Conservation (phyloP, 1,139 yeast species). For the Kluyveromyces sp. region DNA sequence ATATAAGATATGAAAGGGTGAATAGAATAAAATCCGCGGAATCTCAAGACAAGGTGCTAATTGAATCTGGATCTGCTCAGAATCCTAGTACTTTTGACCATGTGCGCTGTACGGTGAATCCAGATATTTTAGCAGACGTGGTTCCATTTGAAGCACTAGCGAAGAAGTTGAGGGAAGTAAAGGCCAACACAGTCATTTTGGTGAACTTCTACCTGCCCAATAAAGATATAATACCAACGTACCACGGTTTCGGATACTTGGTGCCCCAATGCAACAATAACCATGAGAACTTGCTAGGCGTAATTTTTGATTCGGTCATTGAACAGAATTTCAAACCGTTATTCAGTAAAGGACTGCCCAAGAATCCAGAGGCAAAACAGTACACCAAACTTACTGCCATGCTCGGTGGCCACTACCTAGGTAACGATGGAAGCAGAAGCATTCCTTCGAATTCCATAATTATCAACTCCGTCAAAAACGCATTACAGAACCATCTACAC, state of each 20-base stretch:
- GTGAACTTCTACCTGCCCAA: conserved; percentile 53
- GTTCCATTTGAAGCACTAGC: conserved; percentile 18
- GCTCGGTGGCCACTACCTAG: conserved; percentile 77
- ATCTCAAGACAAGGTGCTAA: conserved; percentile 10
- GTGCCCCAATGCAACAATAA: conserved; percentile 56
- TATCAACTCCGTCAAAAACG: conserved; percentile 38
- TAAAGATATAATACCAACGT: conserved; percentile 29
- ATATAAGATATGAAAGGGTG: conserved; percentile 29
- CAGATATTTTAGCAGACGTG: conserved; percentile 30
- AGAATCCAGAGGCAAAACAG: conserved; percentile 9
- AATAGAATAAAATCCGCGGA: conserved; percentile 11
- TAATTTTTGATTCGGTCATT: conserved; percentile 82
- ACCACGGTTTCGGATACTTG: conserved; percentile 78
- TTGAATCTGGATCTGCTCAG: conserved; percentile 13
- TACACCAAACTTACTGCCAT: conserved; percentile 76
- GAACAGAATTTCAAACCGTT: conserved; percentile 42
- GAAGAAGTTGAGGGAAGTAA: conserved; percentile 28
- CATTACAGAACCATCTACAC: conserved; percentile 44
- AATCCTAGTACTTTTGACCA: conserved; percentile 37
- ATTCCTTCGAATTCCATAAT: conserved; percentile 43
- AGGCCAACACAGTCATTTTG: conserved; percentile 49
- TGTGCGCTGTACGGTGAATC: conserved; percentile 49
- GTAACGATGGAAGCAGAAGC: conserved; percentile 22
- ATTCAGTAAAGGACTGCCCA: conserved; percentile 22
- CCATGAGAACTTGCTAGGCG: conserved; percentile 65